Conservation (phyloP, 176 grass and related monocot genomes). For the Oropetium thomaeum region DNA sequence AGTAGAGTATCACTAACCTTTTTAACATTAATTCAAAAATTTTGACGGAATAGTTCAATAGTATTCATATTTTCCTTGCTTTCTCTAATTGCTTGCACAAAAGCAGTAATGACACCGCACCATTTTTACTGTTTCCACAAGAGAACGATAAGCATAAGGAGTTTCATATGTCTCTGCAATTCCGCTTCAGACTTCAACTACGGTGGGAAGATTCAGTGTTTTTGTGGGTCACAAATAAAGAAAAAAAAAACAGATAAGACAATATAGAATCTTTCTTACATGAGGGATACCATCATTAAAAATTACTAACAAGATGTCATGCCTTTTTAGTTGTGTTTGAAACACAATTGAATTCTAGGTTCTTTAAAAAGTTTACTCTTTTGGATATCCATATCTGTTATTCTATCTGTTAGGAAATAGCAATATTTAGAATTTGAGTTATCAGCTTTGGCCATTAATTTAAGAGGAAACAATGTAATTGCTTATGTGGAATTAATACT, state of each 20-base stretch:
- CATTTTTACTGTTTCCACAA: slow-evolving; percentile 14
- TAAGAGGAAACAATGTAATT: not conserved
- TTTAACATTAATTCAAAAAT: slow-evolving; percentile 16
- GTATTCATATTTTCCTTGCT: slow-evolving; percentile 8
- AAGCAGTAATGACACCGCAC: not conserved
- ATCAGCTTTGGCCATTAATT: not conserved
- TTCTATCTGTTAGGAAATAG: not conserved
- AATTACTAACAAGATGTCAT: not conserved
- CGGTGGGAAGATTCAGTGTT: not conserved
- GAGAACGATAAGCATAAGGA: not conserved
- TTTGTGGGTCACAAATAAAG: not conserved
- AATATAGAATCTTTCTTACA: not conserved
- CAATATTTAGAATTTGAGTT: not conserved
- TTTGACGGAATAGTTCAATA: not conserved
- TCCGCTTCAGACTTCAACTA: not conserved
- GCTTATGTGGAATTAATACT: not conserved
- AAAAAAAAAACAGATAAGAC: not conserved
- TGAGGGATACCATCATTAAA: not conserved
- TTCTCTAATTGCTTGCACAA: not conserved
- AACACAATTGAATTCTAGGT: not conserved
- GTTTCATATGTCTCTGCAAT: not conserved
- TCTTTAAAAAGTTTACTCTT: not conserved
- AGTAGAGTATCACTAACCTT: slow-evolving; percentile 27
- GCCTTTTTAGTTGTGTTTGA: not conserved
- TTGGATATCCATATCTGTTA: slow-evolving; percentile 1